These are phyloP conservation scores for Solanum peruvianum DNA, from an alignment of 257 asterid genomes.

Conservation along the genomic window DNA sequence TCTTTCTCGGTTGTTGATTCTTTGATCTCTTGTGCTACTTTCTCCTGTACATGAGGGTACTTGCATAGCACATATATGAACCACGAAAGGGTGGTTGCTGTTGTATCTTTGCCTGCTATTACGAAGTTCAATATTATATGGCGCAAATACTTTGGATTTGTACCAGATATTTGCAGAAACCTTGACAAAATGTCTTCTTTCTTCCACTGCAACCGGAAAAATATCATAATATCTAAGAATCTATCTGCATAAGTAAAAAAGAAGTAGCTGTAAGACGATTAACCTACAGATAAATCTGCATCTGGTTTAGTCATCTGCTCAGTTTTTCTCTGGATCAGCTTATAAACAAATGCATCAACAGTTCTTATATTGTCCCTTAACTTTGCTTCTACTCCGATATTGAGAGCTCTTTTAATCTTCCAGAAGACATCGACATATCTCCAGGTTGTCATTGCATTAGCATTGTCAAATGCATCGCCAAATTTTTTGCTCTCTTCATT, in stretches of 20 bases:
- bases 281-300: constrained; percentile 12
- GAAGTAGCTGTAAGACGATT: neutral
- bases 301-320: constrained; percentile 20
- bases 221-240: neutral
- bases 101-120: constrained; percentile 53
- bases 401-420: constrained; percentile 35
- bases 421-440: constrained; percentile 45
- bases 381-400: constrained; percentile 40
- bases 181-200: constrained; percentile 48
- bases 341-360: constrained; percentile 29
- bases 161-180: constrained; percentile 29
- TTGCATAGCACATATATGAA: constrained; percentile 49
- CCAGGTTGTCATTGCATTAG: constrained; percentile 34
- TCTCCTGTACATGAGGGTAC: constrained; percentile 38
- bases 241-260: neutral
- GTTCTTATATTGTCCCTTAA: constrained; percentile 25
- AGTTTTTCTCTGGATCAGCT: constrained; percentile 29
- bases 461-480: constrained; percentile 41
- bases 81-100: constrained; percentile 47
- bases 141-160: constrained; percentile 30
- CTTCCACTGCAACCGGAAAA: constrained; percentile 7
- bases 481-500: constrained; percentile 30
- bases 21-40: constrained; percentile 28
- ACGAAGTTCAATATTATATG: constrained; percentile 41
- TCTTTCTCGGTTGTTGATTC: constrained; percentile 8